These are phyloP conservation scores for Pugionium dolabratum DNA, from an alignment of 345 rosid species.

Conservation along the genomic window DNA sequence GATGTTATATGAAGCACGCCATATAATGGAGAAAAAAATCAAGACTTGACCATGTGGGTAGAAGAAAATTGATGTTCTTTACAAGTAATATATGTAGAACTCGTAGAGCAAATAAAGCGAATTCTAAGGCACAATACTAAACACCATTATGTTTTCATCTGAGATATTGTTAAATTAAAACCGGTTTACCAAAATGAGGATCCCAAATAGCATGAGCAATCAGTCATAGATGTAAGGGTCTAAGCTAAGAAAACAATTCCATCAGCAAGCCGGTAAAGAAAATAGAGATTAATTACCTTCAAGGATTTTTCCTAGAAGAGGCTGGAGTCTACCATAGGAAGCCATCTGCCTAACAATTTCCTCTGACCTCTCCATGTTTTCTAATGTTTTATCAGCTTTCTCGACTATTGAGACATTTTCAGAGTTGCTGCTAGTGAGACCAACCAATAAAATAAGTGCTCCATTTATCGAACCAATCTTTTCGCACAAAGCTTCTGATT, in stretches of 20 bases:
- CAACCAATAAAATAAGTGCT: constrained; percentile 87
- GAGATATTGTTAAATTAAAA: not conserved
- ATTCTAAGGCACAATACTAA: constrained; percentile 6
- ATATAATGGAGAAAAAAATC: not conserved
- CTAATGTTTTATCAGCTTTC: constrained; percentile 82
- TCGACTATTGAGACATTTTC: constrained; percentile 78
- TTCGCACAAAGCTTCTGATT: constrained; percentile 79
- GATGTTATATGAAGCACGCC: constrained; percentile 16
- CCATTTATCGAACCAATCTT: constrained; percentile 94
- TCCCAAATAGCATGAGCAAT: too few relatives aligned
- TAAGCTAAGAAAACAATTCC: not conserved
- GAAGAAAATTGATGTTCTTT: not conserved
- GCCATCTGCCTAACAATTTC: constrained; percentile 96
- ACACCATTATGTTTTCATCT: not conserved
- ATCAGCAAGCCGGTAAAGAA: constrained; percentile 3
- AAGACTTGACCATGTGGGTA: constrained; percentile 7
- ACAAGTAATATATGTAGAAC: not conserved
- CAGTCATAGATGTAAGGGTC: too few relatives aligned
- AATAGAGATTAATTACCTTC: constrained; percentile 58
- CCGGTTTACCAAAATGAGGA: not conserved
- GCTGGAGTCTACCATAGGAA: constrained; percentile 80
- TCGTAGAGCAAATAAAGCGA: constrained; percentile 10
- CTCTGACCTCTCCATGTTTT: constrained; percentile 75
- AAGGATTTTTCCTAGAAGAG: constrained; percentile 78
- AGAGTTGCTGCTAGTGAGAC: constrained; percentile 88